Percentiles rank a stretch among this genome's conserved stretches.
Evolutionary conservation across 352 stramenopile species (phyloP).

Genomic region (Pythium periplocum): DNA sequence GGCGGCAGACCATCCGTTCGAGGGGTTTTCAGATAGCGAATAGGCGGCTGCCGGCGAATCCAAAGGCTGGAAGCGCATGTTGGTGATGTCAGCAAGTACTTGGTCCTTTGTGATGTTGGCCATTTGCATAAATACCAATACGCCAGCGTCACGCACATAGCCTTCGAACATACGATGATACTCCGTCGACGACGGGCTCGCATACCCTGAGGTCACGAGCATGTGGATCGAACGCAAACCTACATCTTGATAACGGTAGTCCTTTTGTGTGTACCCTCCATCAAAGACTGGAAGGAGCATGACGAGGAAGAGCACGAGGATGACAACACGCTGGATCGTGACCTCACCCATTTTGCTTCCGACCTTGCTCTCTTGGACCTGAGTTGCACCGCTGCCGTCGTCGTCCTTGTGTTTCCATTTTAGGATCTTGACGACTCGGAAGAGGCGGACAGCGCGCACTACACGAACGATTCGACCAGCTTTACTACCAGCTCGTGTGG

Average conservation of each 20-base stretch:
- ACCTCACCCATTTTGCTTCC: conserved; percentile 88
- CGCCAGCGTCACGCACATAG: conserved; percentile 57
- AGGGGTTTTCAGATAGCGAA: conserved; percentile 52
- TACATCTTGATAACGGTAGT: conserved; percentile 85
- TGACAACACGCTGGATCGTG: conserved; percentile 79
- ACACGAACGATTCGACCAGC: conserved; percentile 83
- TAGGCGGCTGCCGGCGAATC: conserved; percentile 30
- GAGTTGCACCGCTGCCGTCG: conserved; percentile 18
- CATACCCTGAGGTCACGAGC: conserved; percentile 48
- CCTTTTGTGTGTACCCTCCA: conserved; percentile 63
- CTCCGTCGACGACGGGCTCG: conserved; percentile 29
- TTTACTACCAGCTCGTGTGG: conserved; percentile 67
- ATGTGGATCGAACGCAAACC: conserved; percentile 73
- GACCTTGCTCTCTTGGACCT: conserved; percentile 83
- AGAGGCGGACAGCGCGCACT: conserved; percentile 73
- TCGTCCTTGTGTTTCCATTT: conserved; percentile 79
- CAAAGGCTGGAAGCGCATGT: conserved; percentile 42
- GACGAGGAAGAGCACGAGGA: conserved; percentile 87
- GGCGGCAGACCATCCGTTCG: conserved; percentile 41
- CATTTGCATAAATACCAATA: conserved; percentile 52
- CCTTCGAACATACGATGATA: conserved; percentile 54
- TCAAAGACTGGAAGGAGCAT: conserved; percentile 87
- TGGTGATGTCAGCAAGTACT: conserved; percentile 25
- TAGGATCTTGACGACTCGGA: conserved; percentile 84
- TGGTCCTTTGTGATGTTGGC: conserved; percentile 40